Conservation (phyloP, 2,329 filamentous ascomycete species). For the Clarireedia monteithiana region DNA sequence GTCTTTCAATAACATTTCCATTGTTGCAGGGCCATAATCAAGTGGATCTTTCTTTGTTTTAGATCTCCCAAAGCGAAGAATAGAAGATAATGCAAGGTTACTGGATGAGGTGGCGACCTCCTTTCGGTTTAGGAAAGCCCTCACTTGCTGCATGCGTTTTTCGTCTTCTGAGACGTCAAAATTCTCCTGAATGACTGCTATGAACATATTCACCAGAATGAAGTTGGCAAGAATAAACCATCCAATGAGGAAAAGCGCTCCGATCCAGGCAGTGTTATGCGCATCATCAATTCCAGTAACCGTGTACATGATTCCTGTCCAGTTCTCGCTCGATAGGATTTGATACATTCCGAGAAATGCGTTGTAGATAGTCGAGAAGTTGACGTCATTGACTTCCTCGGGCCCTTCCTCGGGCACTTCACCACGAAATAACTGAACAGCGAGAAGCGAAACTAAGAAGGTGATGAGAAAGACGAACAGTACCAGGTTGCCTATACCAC, state of each 20-base stretch:
- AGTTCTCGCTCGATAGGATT: conserved; percentile 90
- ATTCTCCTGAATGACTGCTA: conserved; percentile 99
- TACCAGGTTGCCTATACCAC: conserved; percentile 89
- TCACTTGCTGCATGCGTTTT: conserved; percentile 93
- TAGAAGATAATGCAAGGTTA: conserved; percentile 69
- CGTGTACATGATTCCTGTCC: conserved; percentile 81
- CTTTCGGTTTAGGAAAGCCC: conserved; percentile 85
- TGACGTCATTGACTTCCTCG: conserved; percentile 57
- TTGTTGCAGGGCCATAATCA: conserved; percentile 83
- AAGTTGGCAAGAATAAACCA: conserved; percentile 97
- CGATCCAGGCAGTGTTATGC: conserved; percentile 80
- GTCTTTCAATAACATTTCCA: conserved; percentile 95
- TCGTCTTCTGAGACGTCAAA: conserved; percentile 98
- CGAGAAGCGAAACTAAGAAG: conserved; percentile 88
- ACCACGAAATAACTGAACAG: conserved; percentile 84
- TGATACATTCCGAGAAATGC: conserved; percentile 98
- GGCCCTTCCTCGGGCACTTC: conserved; percentile 67
- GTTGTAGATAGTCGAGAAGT: conserved; percentile 89
- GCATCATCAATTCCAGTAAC: conserved; percentile 61
- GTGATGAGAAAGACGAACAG: conserved; percentile 95
- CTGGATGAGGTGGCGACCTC: conserved; percentile 65
- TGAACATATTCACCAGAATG: conserved; percentile 99
- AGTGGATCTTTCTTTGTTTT: conserved; percentile 68
- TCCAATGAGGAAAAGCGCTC: conserved; percentile 79
- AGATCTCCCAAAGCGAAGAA: conserved; percentile 56